Conservation (phyloP, 23 red algal species). For the Gracilaria gracilis region DNA sequence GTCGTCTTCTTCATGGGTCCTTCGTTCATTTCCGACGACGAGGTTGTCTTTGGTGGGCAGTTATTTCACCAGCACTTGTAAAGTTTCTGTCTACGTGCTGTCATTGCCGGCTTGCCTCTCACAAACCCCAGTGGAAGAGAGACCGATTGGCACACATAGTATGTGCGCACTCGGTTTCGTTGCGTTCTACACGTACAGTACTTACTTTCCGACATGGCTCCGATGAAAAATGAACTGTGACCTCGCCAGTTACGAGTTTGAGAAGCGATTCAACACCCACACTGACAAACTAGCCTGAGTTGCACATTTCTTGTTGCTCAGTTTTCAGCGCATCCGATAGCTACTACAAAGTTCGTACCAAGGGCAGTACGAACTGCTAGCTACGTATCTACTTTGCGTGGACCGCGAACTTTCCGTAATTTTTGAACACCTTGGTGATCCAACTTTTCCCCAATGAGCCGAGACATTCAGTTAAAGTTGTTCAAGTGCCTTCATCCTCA, state of each 20-base stretch:
- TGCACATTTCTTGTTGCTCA: neutral
- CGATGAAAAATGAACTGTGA: neutral
- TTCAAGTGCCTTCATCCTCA: too few species aligned
- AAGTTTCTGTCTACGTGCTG: constrained; percentile 20
- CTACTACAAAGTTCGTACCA: too few species aligned
- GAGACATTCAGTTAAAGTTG: too few species aligned
- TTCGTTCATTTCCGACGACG: constrained; percentile 33
- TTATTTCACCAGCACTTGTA: constrained; percentile 35
- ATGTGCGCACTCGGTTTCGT: neutral
- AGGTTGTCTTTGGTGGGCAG: constrained; percentile 13
- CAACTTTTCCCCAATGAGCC: too few species aligned
- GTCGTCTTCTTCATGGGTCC: constrained; percentile 18
- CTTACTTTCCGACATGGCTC: neutral
- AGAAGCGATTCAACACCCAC: too few species aligned
- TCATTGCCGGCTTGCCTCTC: neutral
- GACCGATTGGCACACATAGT: too few species aligned
- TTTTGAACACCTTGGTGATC: too few species aligned
- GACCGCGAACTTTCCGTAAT: too few species aligned
- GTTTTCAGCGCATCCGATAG: neutral
- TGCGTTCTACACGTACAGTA: neutral
- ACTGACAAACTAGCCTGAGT: neutral
- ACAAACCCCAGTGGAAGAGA: too few species aligned
- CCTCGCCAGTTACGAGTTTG: too few species aligned
- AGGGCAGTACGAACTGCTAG: too few species aligned
- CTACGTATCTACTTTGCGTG: too few species aligned